These are phyloP conservation scores for Chrysoporthe puriensis DNA, from an alignment of 2,329 filamentous ascomycete genomes.

Conservation along the genomic window DNA sequence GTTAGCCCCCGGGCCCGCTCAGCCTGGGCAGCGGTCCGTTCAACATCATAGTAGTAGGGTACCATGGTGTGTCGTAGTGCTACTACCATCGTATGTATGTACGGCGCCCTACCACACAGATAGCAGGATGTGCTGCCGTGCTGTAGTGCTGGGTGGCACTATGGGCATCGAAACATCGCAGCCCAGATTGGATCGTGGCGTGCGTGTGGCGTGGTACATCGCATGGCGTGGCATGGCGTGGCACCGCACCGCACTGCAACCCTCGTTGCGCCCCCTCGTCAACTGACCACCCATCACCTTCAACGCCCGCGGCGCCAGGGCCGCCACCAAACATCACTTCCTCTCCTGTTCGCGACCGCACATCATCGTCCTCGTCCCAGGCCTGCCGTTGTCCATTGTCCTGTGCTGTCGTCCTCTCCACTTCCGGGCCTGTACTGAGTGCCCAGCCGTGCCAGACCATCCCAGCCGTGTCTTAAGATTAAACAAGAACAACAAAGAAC, in stretches of 20 bases:
- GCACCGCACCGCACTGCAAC: not conserved
- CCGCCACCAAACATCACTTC: not conserved
- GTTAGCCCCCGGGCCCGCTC: not conserved
- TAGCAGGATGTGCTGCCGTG: not conserved
- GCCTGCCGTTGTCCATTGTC: no score
- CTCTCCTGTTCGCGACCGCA: not conserved
- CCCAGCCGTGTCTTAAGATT: no score
- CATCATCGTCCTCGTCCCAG: not conserved
- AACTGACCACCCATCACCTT: not conserved
- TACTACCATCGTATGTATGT: no score
- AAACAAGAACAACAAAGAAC: no score
- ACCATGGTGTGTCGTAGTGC: no score
- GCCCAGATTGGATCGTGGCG: slow-evolving; percentile 4
- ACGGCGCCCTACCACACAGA: not conserved
- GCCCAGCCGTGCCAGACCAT: no score
- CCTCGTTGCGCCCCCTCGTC: not conserved
- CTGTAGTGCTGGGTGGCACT: no score
- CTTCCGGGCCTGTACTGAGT: no score
- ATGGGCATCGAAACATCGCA: not conserved
- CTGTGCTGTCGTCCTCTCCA: no score
- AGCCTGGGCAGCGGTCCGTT: not conserved
- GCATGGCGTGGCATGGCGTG: not conserved
- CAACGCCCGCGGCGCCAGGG: not conserved
- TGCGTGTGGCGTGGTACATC: not conserved
- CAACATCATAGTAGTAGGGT: no score